phyloP scores from a whole-genome alignment of 2,329 filamentous ascomycete genomes.

The Diatrype stigma region DNA sequence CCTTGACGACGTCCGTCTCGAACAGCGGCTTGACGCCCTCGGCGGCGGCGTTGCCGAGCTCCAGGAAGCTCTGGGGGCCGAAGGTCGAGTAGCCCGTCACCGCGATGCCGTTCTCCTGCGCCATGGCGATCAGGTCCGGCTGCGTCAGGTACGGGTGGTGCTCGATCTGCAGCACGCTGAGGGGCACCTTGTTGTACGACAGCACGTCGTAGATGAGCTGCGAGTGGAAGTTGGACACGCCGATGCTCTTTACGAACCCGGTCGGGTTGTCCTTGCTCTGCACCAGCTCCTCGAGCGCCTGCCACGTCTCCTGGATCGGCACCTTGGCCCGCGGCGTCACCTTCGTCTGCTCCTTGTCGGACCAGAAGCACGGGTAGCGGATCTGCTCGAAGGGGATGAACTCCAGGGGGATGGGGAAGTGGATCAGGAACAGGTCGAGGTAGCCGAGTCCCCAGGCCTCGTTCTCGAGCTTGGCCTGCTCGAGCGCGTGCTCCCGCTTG shows the following conservation, averaged over 20 bases:
- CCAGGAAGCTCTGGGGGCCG: conserved; percentile 45
- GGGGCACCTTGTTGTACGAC: conserved; percentile 69
- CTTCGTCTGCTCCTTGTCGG: conserved; percentile 41
- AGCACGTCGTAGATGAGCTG: conserved; percentile 75
- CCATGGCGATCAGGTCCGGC: conserved; percentile 48
- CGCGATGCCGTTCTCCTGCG: conserved; percentile 51
- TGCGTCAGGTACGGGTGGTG: conserved; percentile 76
- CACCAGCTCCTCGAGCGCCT: conserved; percentile 72
- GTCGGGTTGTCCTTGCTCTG: conserved; percentile 48
- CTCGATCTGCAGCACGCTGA: conserved; percentile 79
- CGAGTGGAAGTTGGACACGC: conserved; percentile 77
- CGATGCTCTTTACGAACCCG: conserved; percentile 69
- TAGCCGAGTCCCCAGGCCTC: conserved; percentile 62
- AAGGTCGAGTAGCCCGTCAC: conserved; percentile 64
- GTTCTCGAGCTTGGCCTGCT: conserved; percentile 57
- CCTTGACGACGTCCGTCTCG: conserved; percentile 40
- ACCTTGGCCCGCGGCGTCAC: conserved; percentile 54
- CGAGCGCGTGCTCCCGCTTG: conserved; percentile 56
- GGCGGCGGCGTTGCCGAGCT: conserved; percentile 22
- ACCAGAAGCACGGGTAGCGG: conserved; percentile 34
- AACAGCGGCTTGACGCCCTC: conserved; percentile 25
- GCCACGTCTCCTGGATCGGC: conserved; percentile 77
- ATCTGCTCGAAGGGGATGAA: conserved; percentile 39
- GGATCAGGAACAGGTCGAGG: conserved; percentile 66
- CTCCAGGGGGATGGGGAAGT: conserved; percentile 49